phyloP scores from a whole-genome alignment of 148 eudicot genomes.

The Bassia scoparia region DNA sequence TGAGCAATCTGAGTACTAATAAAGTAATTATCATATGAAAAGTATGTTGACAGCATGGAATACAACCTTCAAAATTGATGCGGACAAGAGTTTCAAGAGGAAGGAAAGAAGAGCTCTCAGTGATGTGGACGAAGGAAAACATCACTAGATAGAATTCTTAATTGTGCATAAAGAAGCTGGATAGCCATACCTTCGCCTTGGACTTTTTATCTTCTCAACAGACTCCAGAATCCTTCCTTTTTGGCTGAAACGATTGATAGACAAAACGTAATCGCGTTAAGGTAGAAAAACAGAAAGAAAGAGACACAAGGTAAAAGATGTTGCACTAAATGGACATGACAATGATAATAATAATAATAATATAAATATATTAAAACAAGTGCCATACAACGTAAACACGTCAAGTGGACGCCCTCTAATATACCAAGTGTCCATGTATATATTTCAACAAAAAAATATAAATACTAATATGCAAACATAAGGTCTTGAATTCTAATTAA shows the following conservation, averaged over 20 bases:
- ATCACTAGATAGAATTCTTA: background rate
- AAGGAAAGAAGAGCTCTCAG: background rate
- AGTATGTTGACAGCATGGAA: background rate
- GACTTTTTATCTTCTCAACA: constrained; percentile 49
- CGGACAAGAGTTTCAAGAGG: background rate
- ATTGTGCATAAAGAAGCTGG: background rate
- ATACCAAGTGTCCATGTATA: too few relatives aligned
- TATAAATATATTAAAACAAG: too few relatives aligned
- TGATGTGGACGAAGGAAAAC: background rate
- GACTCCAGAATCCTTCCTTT: constrained; percentile 55
- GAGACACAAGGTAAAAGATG: background rate
- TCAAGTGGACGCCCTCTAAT: too few relatives aligned
- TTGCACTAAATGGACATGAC: background rate
- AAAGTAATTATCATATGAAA: too few relatives aligned
- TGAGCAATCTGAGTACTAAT: too few relatives aligned
- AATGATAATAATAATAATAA: too few relatives aligned
- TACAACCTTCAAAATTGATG: background rate
- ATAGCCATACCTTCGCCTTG: constrained; percentile 57
- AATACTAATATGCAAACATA: too few relatives aligned
- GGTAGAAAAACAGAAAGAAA: background rate
- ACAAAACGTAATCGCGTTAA: background rate
- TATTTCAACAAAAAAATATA: too few relatives aligned
- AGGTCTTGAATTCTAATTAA: too few relatives aligned
- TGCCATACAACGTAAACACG: too few relatives aligned
- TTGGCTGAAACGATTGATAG: constrained; percentile 41